Evolutionary conservation across 1,139 yeast species (phyloP).

Genomic region (Blastobotrys niveus): DNA sequence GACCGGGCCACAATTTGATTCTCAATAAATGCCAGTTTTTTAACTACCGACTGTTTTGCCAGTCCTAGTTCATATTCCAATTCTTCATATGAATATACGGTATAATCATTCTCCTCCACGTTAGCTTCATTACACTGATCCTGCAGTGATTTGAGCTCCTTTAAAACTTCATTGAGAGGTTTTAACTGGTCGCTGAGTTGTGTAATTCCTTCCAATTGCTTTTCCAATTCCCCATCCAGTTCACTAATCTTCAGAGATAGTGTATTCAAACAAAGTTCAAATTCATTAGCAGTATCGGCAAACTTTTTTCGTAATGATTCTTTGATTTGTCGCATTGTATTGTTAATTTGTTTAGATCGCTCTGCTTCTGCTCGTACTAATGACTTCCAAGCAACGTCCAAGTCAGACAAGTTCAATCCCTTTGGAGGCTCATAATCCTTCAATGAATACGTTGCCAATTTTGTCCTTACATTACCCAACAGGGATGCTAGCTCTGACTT

Average conservation of each 20-base stretch:
- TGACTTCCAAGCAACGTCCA: conserved; percentile 34
- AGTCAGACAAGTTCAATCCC: conserved; percentile 30
- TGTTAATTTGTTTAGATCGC: conserved; percentile 34
- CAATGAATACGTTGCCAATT: conserved; percentile 37
- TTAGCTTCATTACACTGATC: conserved; percentile 35
- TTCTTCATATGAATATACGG: conserved; percentile 38
- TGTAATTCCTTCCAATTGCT: conserved; percentile 34
- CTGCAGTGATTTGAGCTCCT: conserved; percentile 28
- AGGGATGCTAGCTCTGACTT: conserved; percentile 37
- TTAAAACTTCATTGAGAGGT: conserved; percentile 32
- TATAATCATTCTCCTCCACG: conserved; percentile 40
- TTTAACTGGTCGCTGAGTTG: conserved; percentile 31
- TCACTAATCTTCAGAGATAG: conserved; percentile 32
- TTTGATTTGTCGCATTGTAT: conserved; percentile 34
- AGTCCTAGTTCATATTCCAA: conserved; percentile 38
- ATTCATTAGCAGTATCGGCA: conserved; percentile 37
- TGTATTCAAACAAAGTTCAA: conserved; percentile 32
- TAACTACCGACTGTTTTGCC: conserved; percentile 36
- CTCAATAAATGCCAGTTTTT: conserved; percentile 38
- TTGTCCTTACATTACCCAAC: conserved; percentile 38
- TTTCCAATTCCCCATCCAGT: conserved; percentile 38
- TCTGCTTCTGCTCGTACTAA: conserved; percentile 34
- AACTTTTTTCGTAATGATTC: conserved; percentile 46
- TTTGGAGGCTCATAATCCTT: conserved; percentile 36
- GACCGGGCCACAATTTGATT: conserved; percentile 39